Conservation (phyloP, 441 rosid genomes). For the Viola pubescens region DNA sequence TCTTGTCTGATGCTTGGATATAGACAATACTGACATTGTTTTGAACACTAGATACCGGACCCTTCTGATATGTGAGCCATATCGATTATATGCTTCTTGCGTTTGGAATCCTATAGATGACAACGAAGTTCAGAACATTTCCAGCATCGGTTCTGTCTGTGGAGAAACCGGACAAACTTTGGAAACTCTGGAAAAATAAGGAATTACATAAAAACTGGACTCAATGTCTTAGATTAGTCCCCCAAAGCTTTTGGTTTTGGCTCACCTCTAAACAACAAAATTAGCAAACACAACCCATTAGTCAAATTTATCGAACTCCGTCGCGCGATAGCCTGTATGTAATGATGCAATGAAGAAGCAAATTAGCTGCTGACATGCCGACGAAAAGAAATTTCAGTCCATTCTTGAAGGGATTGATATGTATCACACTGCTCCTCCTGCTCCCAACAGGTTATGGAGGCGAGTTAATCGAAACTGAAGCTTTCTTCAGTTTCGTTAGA, state of each 20-base stretch:
- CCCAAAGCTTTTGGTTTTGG: not conserved
- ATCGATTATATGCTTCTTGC: not conserved
- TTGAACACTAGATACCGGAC: too few species aligned
- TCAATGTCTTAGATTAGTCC: not conserved
- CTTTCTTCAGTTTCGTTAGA: slow-evolving; percentile 24
- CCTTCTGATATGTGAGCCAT: too few species aligned
- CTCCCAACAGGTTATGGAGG: slow-evolving; percentile 19
- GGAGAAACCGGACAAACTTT: slow-evolving; percentile 13
- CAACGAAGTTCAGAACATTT: slow-evolving; percentile 8
- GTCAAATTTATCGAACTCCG: not conserved
- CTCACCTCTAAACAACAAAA: not conserved
- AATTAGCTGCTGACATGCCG: slow-evolving; percentile 14
- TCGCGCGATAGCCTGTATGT: not conserved
- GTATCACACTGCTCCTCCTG: slow-evolving; percentile 15
- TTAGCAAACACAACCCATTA: not conserved
- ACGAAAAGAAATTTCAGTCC: slow-evolving; percentile 9
- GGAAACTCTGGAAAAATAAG: slow-evolving; percentile 19
- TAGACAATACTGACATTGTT: too few species aligned
- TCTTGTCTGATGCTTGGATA: too few species aligned
- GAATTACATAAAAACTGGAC: not conserved
- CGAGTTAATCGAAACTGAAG: slow-evolving; percentile 25
- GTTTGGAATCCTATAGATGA: not conserved
- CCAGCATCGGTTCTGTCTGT: not conserved
- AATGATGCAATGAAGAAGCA: slow-evolving; percentile 11
- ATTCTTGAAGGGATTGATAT: slow-evolving; percentile 8